A percentile compares a stretch with the other conserved stretches of the same genome.
Evolutionary conservation across 108 stramenopile species (phyloP).

Genomic region (Schizochytrium sp.): DNA sequence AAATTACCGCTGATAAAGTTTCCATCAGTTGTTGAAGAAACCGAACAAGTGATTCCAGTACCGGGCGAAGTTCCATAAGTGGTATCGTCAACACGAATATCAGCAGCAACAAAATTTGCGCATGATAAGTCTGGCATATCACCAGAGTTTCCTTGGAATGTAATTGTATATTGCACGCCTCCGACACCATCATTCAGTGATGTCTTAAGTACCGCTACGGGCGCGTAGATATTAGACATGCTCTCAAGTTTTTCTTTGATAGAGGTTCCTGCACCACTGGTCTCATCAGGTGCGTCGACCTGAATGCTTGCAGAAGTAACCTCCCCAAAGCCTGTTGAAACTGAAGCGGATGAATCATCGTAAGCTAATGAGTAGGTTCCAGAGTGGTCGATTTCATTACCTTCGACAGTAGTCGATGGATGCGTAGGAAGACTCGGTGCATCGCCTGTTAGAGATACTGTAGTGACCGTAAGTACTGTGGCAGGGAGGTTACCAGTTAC

Average conservation of each 20-base stretch:
- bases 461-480: neutral
- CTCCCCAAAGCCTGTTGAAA: neutral
- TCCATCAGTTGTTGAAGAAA: neutral
- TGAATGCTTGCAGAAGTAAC: neutral
- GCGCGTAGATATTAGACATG: neutral
- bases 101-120: neutral
- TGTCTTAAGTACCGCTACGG: slow-evolving; percentile 16
- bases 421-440: neutral
- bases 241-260: slow-evolving; percentile 40
- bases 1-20: slow-evolving; percentile 38
- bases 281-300: neutral
- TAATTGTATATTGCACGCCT: slow-evolving; percentile 33
- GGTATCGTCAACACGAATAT: neutral
- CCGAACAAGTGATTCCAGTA: neutral
- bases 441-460: neutral
- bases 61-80: slow-evolving; percentile 2
- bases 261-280: neutral
- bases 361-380: neutral
- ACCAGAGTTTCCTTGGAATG: slow-evolving; percentile 33
- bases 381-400: slow-evolving; percentile 47
- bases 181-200: slow-evolving; percentile 48
- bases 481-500: slow-evolving; percentile 56
- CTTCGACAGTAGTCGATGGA: neutral
- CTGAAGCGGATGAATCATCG: neutral
- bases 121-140: neutral